Base-by-base conservation (phyloP, 352 stramenopile species). In the Globisporangium echinulatum region DNA sequence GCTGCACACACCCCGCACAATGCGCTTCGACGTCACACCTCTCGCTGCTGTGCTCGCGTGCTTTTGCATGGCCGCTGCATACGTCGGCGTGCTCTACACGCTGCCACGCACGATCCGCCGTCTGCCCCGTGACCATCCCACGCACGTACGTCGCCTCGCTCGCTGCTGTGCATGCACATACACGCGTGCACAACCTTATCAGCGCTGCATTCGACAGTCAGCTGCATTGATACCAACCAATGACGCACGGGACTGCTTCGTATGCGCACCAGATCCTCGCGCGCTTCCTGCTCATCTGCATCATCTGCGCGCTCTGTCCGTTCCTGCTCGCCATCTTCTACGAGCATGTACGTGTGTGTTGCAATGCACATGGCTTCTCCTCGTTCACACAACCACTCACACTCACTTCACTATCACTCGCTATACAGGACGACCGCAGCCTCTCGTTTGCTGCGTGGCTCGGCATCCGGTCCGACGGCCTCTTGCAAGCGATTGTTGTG, bases 71-170 rank as follows among this genome's bases (percentile, higher is more conserved):
- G 82, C 85, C 33, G 70, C 71, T 37, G 82, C 77, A 25, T 96
- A 94, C 70, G 87, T 96, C 46, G 85, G 85, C 52, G 79, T 94
- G 61, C 78, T 96, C 49, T 96, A 95, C 64, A 90, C 77, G 58
- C 70, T 93, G 36, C 87, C 87, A 17, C 68, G 69, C 39, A 72
- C 74, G 13, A 92, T 94, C 54, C 82, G 85, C 8, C 66, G 78
- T 9, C 74, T 95, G 48, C 85, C 82, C 14, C 83, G 87, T 49
- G 85, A 96, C 60, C 82, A 95, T 61, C 87, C 84, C 15, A 90
- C 79, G 13, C 87, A 96, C 63, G 85, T 95, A 67, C 58, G 72
- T 70, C 7, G 5, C 5, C 10, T 53, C 10, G 19, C 19, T 37
- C 49, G 13, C 46, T 36, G 33, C 36, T 43, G 25, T n/a, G 25